Percentiles rank a stretch among this genome's conserved stretches.
phyloP scores from a whole-genome alignment of 371 early-diverging fungal species.

The Actinomucor elegans region DNA sequence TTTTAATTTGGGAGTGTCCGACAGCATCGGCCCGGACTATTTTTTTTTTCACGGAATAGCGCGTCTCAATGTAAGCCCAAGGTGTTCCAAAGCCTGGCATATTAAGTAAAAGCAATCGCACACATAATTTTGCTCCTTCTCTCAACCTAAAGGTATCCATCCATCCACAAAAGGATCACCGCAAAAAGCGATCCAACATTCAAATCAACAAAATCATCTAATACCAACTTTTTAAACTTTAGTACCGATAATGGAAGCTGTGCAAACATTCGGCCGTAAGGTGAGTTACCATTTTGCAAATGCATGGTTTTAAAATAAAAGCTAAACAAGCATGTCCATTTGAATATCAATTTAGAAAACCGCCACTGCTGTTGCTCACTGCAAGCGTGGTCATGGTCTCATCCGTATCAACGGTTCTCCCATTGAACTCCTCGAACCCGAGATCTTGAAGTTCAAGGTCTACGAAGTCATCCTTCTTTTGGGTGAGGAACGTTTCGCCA shows the following conservation, averaged over 20 bases:
- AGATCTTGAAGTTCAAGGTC: constrained; percentile 97
- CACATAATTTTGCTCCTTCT: constrained; percentile 24
- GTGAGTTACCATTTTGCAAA: constrained; percentile 16
- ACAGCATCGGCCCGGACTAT: constrained; percentile 4
- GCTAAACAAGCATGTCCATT: too few species aligned
- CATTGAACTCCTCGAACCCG: constrained; percentile 94
- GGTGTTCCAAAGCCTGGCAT: background rate
- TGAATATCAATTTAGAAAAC: constrained; percentile 78
- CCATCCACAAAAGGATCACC: constrained; percentile 17
- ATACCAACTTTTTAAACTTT: constrained; percentile 8
- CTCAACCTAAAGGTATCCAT: constrained; percentile 32
- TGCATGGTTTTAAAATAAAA: background rate
- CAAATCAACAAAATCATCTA: constrained; percentile 5
- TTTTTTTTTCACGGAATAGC: too few species aligned
- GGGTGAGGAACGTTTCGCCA: constrained; percentile 95
- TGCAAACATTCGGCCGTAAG: constrained; percentile 62
- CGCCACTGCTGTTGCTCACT: constrained; percentile 98
- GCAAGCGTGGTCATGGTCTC: constrained; percentile 97
- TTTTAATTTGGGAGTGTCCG: constrained; percentile 1
- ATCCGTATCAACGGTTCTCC: constrained; percentile 95
- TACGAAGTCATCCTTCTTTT: constrained; percentile 98
- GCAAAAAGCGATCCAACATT: background rate
- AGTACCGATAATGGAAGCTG: constrained; percentile 53
- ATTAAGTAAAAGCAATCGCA: constrained; percentile 16
- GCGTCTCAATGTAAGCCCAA: too few species aligned